Base-by-base conservation (phyloP, 2,329 filamentous ascomycete species). In the Venturia nashicola region DNA sequence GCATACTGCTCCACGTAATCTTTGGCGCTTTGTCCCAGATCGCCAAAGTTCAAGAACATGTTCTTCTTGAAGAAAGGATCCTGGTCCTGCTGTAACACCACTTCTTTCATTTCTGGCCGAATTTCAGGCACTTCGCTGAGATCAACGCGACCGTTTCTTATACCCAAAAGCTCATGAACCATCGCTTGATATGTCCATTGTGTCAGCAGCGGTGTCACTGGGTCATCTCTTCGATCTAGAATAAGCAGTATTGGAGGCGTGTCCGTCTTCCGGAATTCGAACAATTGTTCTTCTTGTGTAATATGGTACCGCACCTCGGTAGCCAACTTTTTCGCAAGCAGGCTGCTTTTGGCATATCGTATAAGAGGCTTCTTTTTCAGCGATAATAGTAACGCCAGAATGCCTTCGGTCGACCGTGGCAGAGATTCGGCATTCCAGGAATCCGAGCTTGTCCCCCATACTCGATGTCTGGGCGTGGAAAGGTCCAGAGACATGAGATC, bases 181-280 rank as follows among this genome's bases (percentile, higher is more conserved):
- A 99, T 99, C n/a, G 94, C 94, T 76, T 99, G 94, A 72, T 99
- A 99, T 34, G 94, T 99, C 94, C 94, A 99, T 73, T 99, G 94
- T 2, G 91, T 96, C 60, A 99, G 82, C 12, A 99, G 79, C 0
- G 94, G 94, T 3, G 94, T 99, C 61, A 97, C 89, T 0, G 94
- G 93, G 71, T 99, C 94, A 72, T 97, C 92, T 73, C 94, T 85
- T 51, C 94, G 86, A 75, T 99, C 94, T 39, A 99, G 77, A 63
- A 99, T 85, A 42, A 99, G 81, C 16, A 99, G 80, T 69, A 99
- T 92, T 0, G 95, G 94, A 9, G 93, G 90, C 0, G 94, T 99
- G 74, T 99, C 94, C 62, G 92, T 88, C 74, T 91, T 92, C 67
- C 93, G 85, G 74, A 99, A 99, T 74, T 97, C 92, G 75, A 99